Percentiles rank a stretch among this genome's conserved stretches.
Conservation (phyloP, 2,329 filamentous ascomycete species). For the Aspergillus pseudoterreus region DNA sequence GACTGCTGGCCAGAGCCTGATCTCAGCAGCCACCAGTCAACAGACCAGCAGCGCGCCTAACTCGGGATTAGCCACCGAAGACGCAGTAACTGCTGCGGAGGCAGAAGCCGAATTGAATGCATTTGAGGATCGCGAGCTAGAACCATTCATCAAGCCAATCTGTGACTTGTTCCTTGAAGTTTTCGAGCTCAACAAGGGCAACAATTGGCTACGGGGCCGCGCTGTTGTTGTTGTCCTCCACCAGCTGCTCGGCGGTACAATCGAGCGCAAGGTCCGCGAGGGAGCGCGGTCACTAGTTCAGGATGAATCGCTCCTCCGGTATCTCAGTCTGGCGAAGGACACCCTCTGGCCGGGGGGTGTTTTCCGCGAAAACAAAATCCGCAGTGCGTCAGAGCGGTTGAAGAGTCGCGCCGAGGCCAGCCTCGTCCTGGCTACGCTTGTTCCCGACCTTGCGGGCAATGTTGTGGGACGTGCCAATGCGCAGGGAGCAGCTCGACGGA, state of each 20-base stretch:
- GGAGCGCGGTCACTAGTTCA: conserved; percentile 69
- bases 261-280: conserved; percentile 92
- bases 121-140: conserved; percentile 82
- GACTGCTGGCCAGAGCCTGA: conserved; percentile 82
- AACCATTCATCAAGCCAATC: conserved; percentile 97
- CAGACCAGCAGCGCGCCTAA: conserved; percentile 48
- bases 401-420: conserved; percentile 83
- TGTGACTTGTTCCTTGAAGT: conserved; percentile 96
- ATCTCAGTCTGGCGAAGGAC: conserved; percentile 69
- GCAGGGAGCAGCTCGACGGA: conserved; percentile 78
- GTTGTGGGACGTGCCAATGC: conserved; percentile 93
- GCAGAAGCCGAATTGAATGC: conserved; percentile 92
- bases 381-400: conserved; percentile 70
- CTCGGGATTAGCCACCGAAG: conserved; percentile 40
- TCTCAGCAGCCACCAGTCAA: conserved; percentile 51
- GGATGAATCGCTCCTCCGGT: conserved; percentile 74
- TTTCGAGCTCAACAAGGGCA: conserved; percentile 90
- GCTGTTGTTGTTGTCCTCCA: conserved; percentile 96
- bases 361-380: conserved; percentile 48
- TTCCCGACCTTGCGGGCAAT: conserved; percentile 87
- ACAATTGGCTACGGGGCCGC: conserved; percentile 93
- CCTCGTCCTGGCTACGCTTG: conserved; percentile 79
- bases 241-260: conserved; percentile 90
- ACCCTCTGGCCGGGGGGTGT: conserved; percentile 69
- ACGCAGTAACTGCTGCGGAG: conserved; percentile 59